Evolutionary conservation across 345 rosid species (phyloP), one percentile per base, ranked within the genome.

Genomic region (Psidium friedrichsthalianum): DNA sequence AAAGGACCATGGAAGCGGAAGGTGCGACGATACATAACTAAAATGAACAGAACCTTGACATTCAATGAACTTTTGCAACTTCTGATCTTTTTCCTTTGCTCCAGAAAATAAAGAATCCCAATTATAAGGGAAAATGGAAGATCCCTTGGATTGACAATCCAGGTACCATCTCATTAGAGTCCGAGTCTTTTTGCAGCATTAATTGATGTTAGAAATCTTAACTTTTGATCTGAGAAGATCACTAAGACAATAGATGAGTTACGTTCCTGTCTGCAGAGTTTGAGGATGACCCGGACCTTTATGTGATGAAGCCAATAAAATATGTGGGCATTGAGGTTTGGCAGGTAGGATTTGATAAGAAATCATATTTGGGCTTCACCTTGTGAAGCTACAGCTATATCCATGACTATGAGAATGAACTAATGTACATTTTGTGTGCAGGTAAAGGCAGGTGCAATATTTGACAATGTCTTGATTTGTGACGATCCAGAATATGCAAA

Each of bases 231-330:
- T 69, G 25, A 69, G 80, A 69, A 69, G 80, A 36, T 69, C 36
- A 25, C 13, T 18, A 11, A 11, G 13, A 18, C 36, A 69, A 18
- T 36, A 69, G 36, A 69, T 20, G 80, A 13, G 80, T 8, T 69
- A 36, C 10, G 5, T 69, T 69, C 80, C 24, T 69, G 80, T 69
- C 42, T 69, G 57, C 91, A 96, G 99, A 96, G 90, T 96, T 96
- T 91, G 99, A 96, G 91, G 99, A 96, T 90, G 99, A 96, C 87
- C 99, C 98, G 5, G 98, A 96, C 86, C 95, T 96, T 84, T 95
- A 96, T 74, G 99, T 96, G 91, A 87, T 94, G 84, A 96, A 91
- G 91, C 97, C 99, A 54, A 91, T 94, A 27, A 94, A 89, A 90
- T 96, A 95, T 54, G 94, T 92, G 42, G 99, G 99, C 74, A 94